phyloP scores from a whole-genome alignment of 2,329 filamentous ascomycete genomes.

The Sporothrix sp. region DNA sequence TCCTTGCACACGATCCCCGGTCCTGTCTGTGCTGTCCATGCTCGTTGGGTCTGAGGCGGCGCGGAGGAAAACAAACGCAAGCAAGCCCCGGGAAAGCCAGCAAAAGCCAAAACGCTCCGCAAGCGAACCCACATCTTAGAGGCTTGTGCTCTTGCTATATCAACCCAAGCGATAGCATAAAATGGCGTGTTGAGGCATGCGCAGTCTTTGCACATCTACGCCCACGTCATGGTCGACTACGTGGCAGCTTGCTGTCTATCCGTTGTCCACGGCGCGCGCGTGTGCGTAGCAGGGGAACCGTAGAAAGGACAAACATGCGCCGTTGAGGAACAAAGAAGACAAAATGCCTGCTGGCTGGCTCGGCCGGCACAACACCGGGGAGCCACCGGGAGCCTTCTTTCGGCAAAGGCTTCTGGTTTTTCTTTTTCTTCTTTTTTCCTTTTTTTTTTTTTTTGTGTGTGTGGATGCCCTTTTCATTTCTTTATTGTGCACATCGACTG shows the following conservation, averaged over 20 bases:
- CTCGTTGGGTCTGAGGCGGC: not conserved
- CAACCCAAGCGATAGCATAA: no score
- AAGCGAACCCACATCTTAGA: not conserved
- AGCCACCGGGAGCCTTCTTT: not conserved
- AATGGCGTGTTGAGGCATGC: no score
- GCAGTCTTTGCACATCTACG: no score
- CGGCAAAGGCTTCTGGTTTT: not conserved
- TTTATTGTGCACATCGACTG: not conserved
- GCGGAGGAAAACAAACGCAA: not conserved
- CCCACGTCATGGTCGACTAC: no score
- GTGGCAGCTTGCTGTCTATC: no score
- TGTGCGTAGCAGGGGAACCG: no score
- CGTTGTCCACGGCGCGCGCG: no score
- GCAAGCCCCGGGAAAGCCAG: not conserved
- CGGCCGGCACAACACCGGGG: not conserved
- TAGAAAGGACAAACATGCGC: not conserved
- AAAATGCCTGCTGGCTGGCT: not conserved
- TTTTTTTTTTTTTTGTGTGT: not conserved
- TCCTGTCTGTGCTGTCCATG: not conserved
- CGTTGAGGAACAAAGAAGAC: not conserved
- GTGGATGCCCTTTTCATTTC: no score
- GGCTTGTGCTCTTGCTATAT: not conserved
- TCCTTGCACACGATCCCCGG: not conserved
- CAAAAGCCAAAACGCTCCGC: not conserved
- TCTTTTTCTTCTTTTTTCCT: not conserved